Percentiles rank a stretch among this genome's conserved stretches.
phyloP scores from a whole-genome alignment of 106 monocot genomes.

The Dioscorea dumetorum region DNA sequence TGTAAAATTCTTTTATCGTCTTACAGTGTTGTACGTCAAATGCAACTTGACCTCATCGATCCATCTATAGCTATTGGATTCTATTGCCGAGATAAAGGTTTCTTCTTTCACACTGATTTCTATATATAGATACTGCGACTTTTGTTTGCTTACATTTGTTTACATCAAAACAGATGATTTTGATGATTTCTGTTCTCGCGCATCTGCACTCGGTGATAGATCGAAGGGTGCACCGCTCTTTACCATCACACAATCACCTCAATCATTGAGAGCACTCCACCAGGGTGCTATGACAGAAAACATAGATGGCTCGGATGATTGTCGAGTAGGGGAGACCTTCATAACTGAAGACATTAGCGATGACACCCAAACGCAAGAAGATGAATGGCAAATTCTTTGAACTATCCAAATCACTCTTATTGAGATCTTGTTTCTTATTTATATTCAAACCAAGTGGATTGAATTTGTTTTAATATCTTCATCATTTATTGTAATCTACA shows the following conservation, averaged over 20 bases:
- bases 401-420: too few species aligned
- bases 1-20: not conserved
- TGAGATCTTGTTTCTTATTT: too few species aligned
- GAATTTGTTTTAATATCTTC: too few species aligned
- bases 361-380: slow-evolving; percentile 28
- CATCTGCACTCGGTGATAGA: slow-evolving; percentile 52
- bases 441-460: too few species aligned
- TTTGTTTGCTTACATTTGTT: not conserved
- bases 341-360: slow-evolving; percentile 15
- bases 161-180: slow-evolving; percentile 60
- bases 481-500: too few species aligned
- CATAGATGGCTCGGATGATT: slow-evolving; percentile 2
- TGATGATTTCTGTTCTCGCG: slow-evolving; percentile 72
- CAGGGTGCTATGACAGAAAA: slow-evolving; percentile 3
- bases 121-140: not conserved
- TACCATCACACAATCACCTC: slow-evolving; percentile 51
- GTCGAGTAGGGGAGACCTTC: slow-evolving; percentile 11
- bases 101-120: slow-evolving; percentile 2
- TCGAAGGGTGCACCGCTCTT: slow-evolving; percentile 89
- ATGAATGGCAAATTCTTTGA: slow-evolving; percentile 91
- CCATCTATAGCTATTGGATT: slow-evolving; percentile 92
- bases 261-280: slow-evolving; percentile 9
- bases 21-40: slow-evolving; percentile 56
- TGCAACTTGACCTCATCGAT: slow-evolving; percentile 78
- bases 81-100: slow-evolving; percentile 95